These are phyloP conservation scores for Lentithecium fluviatile DNA, from an alignment of 495 filamentous ascomycete genomes.

Conservation along the genomic window DNA sequence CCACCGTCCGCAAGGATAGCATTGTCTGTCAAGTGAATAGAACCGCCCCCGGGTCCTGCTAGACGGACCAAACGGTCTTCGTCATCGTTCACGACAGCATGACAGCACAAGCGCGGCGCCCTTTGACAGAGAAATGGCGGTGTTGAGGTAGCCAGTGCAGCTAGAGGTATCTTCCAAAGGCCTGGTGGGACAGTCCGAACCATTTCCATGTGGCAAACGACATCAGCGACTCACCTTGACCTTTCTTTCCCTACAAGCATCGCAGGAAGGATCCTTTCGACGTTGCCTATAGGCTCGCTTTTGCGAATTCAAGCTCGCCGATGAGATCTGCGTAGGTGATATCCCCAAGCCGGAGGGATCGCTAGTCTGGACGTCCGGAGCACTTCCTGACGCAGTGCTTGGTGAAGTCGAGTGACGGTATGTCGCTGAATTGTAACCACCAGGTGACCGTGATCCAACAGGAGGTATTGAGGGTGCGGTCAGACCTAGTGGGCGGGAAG, in stretches of 20 bases:
- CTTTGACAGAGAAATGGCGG: too few species aligned
- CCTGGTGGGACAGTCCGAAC: too few species aligned
- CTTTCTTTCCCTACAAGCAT: constrained; percentile 95
- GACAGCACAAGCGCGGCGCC: too few species aligned
- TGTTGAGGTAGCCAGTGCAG: too few species aligned
- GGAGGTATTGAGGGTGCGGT: constrained; percentile 23
- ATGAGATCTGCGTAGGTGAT: constrained; percentile 49
- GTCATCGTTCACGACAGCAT: too few species aligned
- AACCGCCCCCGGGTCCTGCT: neutral
- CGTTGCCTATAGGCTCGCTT: constrained; percentile 94
- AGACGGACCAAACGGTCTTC: too few species aligned
- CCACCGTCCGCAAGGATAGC: neutral
- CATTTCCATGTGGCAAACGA: neutral
- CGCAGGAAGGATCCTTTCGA: constrained; percentile 95
- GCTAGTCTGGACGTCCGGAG: constrained; percentile 27
- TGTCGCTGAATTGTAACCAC: constrained; percentile 17
- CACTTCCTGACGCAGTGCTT: constrained; percentile 28
- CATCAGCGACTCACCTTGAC: constrained; percentile 65
- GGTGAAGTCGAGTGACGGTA: constrained; percentile 36
- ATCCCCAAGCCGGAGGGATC: constrained; percentile 42
- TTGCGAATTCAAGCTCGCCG: constrained; percentile 58
- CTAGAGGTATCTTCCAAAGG: too few species aligned
- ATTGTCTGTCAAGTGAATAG: neutral
- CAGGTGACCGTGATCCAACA: constrained; percentile 27
- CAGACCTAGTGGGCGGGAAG: constrained; percentile 26